Percentiles rank a stretch among this genome's conserved stretches.
Evolutionary conservation across 768 basidiomycete genomes (phyloP).

Genomic region (Termitomyces heimii): DNA sequence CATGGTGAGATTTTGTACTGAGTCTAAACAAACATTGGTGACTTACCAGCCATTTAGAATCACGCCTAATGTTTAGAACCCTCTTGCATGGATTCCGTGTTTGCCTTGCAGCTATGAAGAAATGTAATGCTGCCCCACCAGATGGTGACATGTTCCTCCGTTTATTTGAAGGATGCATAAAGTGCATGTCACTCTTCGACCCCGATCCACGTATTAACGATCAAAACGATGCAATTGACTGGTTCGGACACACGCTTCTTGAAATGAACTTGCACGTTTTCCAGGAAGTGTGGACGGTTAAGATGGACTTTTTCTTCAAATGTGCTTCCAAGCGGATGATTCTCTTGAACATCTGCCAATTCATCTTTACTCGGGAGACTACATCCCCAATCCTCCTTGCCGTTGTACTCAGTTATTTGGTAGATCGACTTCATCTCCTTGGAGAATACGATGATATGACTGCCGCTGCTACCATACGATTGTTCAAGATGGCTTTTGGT

Average conservation of each 20-base stretch:
- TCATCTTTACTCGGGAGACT: conserved; percentile 71
- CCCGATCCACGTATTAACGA: conserved; percentile 57
- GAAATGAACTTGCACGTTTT: conserved; percentile 90
- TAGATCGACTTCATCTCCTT: conserved; percentile 73
- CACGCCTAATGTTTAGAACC: conserved; percentile 79
- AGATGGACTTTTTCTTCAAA: conserved; percentile 88
- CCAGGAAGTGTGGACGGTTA: conserved; percentile 93
- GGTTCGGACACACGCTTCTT: conserved; percentile 69
- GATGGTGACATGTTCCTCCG: conserved; percentile 86
- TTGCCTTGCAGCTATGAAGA: conserved; percentile 69
- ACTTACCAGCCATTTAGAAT: conserved; percentile 47
- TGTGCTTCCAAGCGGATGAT: conserved; percentile 69
- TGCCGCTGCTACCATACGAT: conserved; percentile 78
- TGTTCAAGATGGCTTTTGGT: conserved; percentile 94
- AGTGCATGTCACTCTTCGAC: conserved; percentile 81
- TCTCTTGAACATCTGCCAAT: conserved; percentile 80
- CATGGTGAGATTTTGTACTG: conserved; percentile 47
- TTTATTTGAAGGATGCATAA: conserved; percentile 80
- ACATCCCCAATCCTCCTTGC: conserved; percentile 80
- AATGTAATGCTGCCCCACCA: conserved; percentile 70
- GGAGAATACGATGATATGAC: conserved; percentile 82
- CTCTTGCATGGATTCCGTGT: conserved; percentile 85
- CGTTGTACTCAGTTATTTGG: conserved; percentile 83
- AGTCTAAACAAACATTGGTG: background rate
- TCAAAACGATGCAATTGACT: conserved; percentile 76